Conservation (phyloP, 2,329 filamentous ascomycete species). For the Tolypocladium ophioglossoides region DNA sequence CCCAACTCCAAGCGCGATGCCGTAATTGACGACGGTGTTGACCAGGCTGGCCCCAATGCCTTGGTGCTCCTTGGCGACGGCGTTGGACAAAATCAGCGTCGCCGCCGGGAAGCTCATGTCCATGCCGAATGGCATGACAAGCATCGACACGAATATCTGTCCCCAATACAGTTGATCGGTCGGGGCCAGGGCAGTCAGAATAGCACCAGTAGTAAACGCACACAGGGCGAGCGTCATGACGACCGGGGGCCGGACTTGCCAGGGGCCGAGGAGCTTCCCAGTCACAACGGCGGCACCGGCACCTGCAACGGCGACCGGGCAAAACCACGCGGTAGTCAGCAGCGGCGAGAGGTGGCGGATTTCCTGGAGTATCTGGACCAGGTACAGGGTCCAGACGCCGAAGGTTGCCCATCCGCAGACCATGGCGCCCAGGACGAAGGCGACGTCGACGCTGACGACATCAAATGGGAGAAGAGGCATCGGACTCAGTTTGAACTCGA, state of each 20-base stretch:
- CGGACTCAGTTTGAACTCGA: constrained; percentile 37
- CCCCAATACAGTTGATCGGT: constrained; percentile 52
- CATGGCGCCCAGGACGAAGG: constrained; percentile 47
- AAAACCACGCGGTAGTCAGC: constrained; percentile 31
- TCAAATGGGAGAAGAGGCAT: constrained; percentile 48
- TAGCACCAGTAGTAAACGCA: constrained; percentile 30
- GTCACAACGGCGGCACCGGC: constrained; percentile 33
- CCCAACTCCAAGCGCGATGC: constrained; percentile 54
- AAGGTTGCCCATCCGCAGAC: constrained; percentile 44
- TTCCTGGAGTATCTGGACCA: constrained; percentile 37
- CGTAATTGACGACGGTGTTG: constrained; percentile 58
- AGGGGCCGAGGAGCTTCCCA: constrained; percentile 28
- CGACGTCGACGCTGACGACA: constrained; percentile 31
- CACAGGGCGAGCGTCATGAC: constrained; percentile 34
- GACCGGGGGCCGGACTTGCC: constrained; percentile 20
- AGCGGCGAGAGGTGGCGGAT: constrained; percentile 31
- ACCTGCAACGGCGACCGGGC: constrained; percentile 32
- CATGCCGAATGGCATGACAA: constrained; percentile 53
- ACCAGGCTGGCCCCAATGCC: constrained; percentile 43
- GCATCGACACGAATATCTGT: constrained; percentile 46
- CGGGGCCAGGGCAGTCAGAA: constrained; percentile 36
- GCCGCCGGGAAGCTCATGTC: constrained; percentile 57
- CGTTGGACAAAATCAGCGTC: constrained; percentile 48
- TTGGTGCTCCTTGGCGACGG: constrained; percentile 32
- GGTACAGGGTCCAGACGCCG: constrained; percentile 42